Base-by-base conservation (phyloP, 2,329 filamentous ascomycete genomes). In the Colletotrichum lini region DNA sequence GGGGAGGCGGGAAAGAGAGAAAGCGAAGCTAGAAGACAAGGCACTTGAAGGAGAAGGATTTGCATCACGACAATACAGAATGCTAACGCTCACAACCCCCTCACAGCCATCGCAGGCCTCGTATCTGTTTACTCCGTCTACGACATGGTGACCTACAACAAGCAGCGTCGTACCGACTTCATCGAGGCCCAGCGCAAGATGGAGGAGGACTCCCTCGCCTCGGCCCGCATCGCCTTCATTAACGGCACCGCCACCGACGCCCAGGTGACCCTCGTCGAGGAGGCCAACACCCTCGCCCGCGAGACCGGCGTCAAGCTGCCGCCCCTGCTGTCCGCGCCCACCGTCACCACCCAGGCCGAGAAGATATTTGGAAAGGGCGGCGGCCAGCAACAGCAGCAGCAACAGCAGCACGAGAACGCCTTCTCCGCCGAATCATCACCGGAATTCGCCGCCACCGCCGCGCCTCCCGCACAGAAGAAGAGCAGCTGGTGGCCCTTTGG, bases 111-210 rank as follows among this genome's bases (percentile, higher is more conserved):
- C 72, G 88, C 88, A 72, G 84, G 85, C 74, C 82, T 90, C 38
- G 83, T 89, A 50, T 90, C 87, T 65, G 81, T 86, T 73, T 91
- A 90, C 82, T 89, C 89, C 45, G 86, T 88, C 21, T 86, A 84
- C 82, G 89, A 91, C 79, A 91, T 91, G 89, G 83, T 90, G 72
- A 82, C 84, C 65, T 87, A 88, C 80, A 91, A 91, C 84, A 86
- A 86, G 76, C 86, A 87, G 80, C 88, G 88, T 76, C 88, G 88
- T 77, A 82, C 80, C 77, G 89, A 91, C 79, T 91, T 89, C 83
- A 77, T 87, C 76, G 85, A 87, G 70, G 83, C 87, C 65, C 88
- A 90, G 77, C 84, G 84, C 79, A 81, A 84, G 72, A 82, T 90
- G 77, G 84, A 86, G 62, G 84, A 83, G 76, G 87, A 90, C 80